phyloP scores from a whole-genome alignment of 495 filamentous ascomycete genomes.

The Hypoxylon trugodes region DNA sequence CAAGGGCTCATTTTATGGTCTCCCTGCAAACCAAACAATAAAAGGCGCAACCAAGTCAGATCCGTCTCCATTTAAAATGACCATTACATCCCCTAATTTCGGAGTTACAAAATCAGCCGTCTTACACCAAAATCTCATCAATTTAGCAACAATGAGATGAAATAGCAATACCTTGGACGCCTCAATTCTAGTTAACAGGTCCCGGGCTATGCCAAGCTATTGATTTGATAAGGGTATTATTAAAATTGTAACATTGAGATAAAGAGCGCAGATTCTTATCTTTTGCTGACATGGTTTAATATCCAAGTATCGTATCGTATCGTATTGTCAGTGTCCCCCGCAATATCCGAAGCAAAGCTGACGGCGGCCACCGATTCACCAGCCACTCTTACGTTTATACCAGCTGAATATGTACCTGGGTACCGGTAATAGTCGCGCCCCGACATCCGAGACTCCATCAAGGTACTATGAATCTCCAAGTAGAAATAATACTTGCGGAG shows the following conservation, averaged over 20 bases:
- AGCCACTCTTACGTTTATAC: too few species aligned
- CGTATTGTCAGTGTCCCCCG: slow-evolving; percentile 6
- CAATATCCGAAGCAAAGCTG: neutral
- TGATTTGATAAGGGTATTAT: slow-evolving; percentile 30
- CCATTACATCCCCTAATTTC: neutral
- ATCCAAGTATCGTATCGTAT: neutral
- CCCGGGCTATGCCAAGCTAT: slow-evolving; percentile 7
- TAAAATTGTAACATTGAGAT: slow-evolving; percentile 14
- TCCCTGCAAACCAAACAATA: neutral
- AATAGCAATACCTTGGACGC: too few species aligned
- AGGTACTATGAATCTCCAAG: neutral
- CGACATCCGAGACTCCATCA: neutral
- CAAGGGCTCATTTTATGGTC: slow-evolving; percentile 5
- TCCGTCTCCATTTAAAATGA: too few species aligned
- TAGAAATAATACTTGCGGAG: slow-evolving; percentile 13
- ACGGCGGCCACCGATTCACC: too few species aligned
- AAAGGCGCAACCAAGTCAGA: slow-evolving; percentile 4
- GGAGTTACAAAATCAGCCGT: neutral
- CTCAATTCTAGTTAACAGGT: neutral
- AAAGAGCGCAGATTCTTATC: slow-evolving; percentile 7
- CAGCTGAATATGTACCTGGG: too few species aligned
- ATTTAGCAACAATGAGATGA: too few species aligned
- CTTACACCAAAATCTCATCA: too few species aligned
- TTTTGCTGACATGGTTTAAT: neutral
- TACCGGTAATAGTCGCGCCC: neutral